Evolutionary conservation across 164 flowering plant species (phyloP), one percentile per base, ranked within the genome.

Genomic region (Aristolochia fimbriata): DNA sequence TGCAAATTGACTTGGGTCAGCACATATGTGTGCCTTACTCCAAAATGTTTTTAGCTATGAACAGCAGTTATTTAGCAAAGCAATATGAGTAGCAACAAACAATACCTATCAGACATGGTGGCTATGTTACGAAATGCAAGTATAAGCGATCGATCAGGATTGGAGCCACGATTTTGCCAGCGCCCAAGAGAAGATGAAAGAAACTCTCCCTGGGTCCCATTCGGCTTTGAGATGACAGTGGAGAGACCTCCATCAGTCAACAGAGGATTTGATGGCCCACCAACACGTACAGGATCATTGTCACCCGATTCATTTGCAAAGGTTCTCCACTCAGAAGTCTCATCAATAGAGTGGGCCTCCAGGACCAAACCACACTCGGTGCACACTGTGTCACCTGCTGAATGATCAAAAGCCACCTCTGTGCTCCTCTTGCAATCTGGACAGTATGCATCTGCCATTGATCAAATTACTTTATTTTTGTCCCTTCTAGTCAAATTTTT

Each of bases 61-160:
- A 23, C 15, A 25, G 25, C 17, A 46, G 12, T 6, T 27, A 30
- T 27, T 12, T n/a, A n/a, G 7, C 37, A n/a, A 9, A 47, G n/a
- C 45, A 21, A 47, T 6, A 31, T 31, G 3, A 31, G 3, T 31
- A 31, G 37, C 7, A 31, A 31, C 3, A 31, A 3, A 31, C 37
- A 31, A 6, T 73, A 76, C 80, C 83, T 77, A 49, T 80, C 79
- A 17, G 81, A 66, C 83, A 80, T 80, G 48, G 70, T 68, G 10
- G 69, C 77, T 22, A 80, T 77, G 48, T 72, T 62, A n/a, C 70
- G 69, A 61, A 80, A 77, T 30, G 83, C 79, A 37, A 25, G 45
- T 13, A 75, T 66, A n/a, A 79, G 71, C 16, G 74, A 48, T 15
- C 77, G 77, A 57, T 79, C 79, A 21, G 83, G 70, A 57, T 75